Evolutionary conservation across 208 protist species (phyloP).

Genomic region (Leishmania mexicana): DNA sequence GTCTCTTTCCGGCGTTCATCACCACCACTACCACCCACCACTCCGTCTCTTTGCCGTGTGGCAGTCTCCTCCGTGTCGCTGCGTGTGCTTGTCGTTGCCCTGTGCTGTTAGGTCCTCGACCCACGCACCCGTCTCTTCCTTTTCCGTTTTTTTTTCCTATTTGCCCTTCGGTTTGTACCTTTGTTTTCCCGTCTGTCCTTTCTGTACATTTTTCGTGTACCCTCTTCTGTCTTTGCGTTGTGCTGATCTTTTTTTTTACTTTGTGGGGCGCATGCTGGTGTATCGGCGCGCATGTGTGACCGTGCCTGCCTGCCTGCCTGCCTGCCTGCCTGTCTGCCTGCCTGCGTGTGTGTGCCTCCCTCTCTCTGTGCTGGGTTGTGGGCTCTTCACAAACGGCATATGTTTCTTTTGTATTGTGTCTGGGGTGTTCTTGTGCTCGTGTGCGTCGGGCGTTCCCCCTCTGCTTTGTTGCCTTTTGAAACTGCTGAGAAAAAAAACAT

Average conservation of each 20-base stretch:
- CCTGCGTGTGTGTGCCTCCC: not conserved
- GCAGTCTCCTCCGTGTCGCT: not conserved
- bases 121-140: not conserved
- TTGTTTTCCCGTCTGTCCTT: slow-evolving; percentile 1
- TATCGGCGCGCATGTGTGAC: no score
- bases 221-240: not conserved
- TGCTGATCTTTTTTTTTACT: slow-evolving; percentile 2
- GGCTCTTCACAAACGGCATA: no score
- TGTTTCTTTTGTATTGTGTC: no score
- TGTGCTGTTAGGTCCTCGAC: not conserved
- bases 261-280: not conserved
- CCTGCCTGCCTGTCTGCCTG: no score
- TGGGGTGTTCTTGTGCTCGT: no score
- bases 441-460: no score
- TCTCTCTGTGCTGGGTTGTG: no score
- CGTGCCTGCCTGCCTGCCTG: not conserved
- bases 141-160: not conserved
- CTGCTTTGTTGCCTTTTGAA: not conserved
- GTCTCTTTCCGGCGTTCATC: not conserved
- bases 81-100: not conserved
- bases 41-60: not conserved
- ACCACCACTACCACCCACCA: no score
- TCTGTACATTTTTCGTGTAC: not conserved
- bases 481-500: not conserved
- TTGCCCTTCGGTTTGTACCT: not conserved